Percentiles rank a stretch among this genome's conserved stretches.
Conservation (phyloP, 164 flowering plant species). For the Macadamia integrifolia region DNA sequence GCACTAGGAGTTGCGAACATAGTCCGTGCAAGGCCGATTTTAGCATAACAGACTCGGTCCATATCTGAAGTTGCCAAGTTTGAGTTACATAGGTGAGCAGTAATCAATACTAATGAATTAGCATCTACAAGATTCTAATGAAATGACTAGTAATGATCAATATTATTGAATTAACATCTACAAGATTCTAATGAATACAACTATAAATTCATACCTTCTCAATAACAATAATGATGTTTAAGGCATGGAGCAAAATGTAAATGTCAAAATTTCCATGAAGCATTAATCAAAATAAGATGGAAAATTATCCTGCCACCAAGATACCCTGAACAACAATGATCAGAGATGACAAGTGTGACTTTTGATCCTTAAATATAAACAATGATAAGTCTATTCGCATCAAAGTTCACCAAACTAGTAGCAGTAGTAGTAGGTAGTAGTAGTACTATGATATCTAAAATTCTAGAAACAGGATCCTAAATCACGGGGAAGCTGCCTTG, state of each 20-base stretch:
- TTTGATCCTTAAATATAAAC: too few species aligned
- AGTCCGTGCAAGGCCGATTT: constrained; percentile 1
- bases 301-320: background rate
- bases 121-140: constrained; percentile 1
- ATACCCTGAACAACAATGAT: background rate
- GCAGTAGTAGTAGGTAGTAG: too few species aligned
- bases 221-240: constrained; percentile 15
- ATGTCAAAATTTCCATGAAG: constrained; percentile 19
- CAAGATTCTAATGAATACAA: constrained; percentile 7
- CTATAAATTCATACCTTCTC: constrained; percentile 33
- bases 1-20: background rate
- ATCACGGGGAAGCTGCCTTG: too few species aligned
- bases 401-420: background rate
- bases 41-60: constrained; percentile 4
- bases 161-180: background rate
- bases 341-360: too few species aligned
- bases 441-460: too few species aligned
- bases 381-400: too few species aligned
- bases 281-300: constrained; percentile 4
- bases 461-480: too few species aligned
- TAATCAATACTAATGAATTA: background rate
- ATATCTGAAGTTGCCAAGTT: constrained; percentile 11
- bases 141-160: background rate
- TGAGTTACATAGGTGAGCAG: constrained; percentile 3
- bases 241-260: constrained; percentile 20